Evolutionary conservation across 805 yeast genomes (phyloP).

Genomic region (Metschnikowia similis): DNA sequence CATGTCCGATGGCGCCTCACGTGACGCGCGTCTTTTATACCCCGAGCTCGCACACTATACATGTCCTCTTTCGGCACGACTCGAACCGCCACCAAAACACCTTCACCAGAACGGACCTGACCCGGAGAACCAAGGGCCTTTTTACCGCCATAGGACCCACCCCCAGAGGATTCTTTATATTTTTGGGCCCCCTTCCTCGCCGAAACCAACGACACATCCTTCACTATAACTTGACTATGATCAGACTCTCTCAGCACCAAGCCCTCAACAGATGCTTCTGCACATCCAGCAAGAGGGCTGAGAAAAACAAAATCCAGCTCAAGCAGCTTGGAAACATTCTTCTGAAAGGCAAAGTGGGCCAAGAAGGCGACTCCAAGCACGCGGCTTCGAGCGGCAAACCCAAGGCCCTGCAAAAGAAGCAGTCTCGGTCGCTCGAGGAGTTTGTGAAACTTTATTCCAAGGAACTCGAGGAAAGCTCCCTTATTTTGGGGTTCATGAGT

Average conservation of each 20-base stretch:
- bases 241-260: not conserved
- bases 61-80: too few species aligned
- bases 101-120: too few species aligned
- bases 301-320: constrained; percentile 21
- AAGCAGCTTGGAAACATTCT: constrained; percentile 29
- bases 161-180: not conserved
- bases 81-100: too few species aligned
- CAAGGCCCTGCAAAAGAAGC: not conserved
- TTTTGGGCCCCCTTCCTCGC: too few species aligned
- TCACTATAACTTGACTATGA: not conserved
- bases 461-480: constrained; percentile 22
- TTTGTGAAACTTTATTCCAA: constrained; percentile 9
- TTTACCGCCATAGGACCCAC: too few species aligned
- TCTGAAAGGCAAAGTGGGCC: constrained; percentile 29
- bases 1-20: too few species aligned
- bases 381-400: not conserved
- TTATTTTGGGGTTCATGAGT: constrained; percentile 32
- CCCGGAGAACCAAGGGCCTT: too few species aligned
- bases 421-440: constrained; percentile 7
- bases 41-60: too few species aligned
- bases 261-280: not conserved
- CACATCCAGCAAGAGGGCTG: not conserved
- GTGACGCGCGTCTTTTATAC: too few species aligned
- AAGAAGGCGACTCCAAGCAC: not conserved
- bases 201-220: not conserved